phyloP scores from a whole-genome alignment of 345 rosid genomes.

The Arabidopsis suecica region DNA sequence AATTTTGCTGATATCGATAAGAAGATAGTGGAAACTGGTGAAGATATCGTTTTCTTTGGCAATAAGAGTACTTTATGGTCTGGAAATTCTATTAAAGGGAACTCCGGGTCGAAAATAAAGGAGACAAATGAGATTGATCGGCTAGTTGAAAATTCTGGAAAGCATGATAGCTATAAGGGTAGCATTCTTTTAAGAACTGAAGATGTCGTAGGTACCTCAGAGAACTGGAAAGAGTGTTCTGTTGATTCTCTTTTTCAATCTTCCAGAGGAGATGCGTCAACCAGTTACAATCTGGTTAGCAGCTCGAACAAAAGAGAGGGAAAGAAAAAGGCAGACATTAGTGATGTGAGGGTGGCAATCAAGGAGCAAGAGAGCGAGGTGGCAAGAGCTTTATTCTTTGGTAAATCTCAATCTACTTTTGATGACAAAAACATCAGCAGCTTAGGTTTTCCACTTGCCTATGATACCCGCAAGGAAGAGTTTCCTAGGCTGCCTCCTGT shows the following conservation, averaged over 20 bases:
- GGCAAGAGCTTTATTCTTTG: conserved; percentile 78
- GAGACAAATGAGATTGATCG: conserved; percentile 58
- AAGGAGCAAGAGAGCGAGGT: conserved; percentile 93
- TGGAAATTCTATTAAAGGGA: conserved; percentile 61
- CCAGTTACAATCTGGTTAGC: conserved; percentile 51
- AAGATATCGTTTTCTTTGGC: conserved; percentile 60
- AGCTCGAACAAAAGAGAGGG: conserved; percentile 68
- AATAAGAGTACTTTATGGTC: conserved; percentile 62
- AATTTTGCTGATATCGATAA: conserved; percentile 45
- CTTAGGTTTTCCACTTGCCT: conserved; percentile 58
- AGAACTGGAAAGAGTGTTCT: conserved; percentile 74
- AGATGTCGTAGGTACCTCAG: conserved; percentile 54
- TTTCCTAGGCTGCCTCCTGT: conserved; percentile 96
- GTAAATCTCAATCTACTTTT: conserved; percentile 58
- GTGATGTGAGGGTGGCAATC: conserved; percentile 62
- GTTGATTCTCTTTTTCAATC: conserved; percentile 74
- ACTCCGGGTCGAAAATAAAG: conserved; percentile 44
- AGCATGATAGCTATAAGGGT: conserved; percentile 47
- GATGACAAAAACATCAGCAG: conserved; percentile 58
- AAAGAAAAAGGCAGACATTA: conserved; percentile 59
- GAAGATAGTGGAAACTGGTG: conserved; percentile 58
- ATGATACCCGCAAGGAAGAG: conserved; percentile 79
- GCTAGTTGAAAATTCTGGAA: conserved; percentile 45
- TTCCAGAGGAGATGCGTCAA: conserved; percentile 60
- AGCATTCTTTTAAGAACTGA: conserved; percentile 59